Base-by-base conservation (phyloP, 305 asterid species). In the Solanum hybrid region DNA sequence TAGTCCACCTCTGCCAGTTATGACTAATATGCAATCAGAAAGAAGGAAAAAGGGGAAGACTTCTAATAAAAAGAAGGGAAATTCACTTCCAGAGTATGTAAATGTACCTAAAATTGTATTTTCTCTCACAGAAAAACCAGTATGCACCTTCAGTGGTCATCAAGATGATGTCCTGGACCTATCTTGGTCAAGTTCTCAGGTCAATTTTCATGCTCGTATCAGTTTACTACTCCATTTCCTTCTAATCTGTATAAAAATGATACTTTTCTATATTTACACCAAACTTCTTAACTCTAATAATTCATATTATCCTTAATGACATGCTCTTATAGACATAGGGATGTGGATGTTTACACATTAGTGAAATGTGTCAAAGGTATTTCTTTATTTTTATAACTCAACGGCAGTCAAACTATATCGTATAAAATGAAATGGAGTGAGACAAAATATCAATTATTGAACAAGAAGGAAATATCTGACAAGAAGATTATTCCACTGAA, bases 121-220 rank as follows among this genome's bases (percentile, higher is more conserved):
- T 92, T 94, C 93, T 29, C 95, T 96, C 80, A 95, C 98, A 5
- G 98, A 97, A 89, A 97, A 93, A 89, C 98, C 99, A 29, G 79
- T 94, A 1, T 95, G 98, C 94, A 93, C 95, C 76, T 93, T 97
- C 92, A 90, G 32, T 79, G 98, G 98, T 85, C 99, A 96, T 88
- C 95, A 91, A 88, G 99, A 96, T 38, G 98, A 95, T 89, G 94
- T 97, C 27, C 72, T 96, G 91, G 99, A 97, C 94, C 94, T 97
- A 29, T 94, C 97, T 11, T 97, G 99, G 99, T 97, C 99, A 73
- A 93, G 88, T 89, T 92, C 95, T 89, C 97, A 96, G 98, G 99
- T 96, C 90, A 85, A 91, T 79, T 78, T 38, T 81, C 33, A 26
- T 38, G 12, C 33, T n/a, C 13, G 88, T 15, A 14, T 22, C 10